These are phyloP conservation scores for Lactarius sanguifluus DNA, from an alignment of 768 basidiomycete species.

Conservation along the genomic window DNA sequence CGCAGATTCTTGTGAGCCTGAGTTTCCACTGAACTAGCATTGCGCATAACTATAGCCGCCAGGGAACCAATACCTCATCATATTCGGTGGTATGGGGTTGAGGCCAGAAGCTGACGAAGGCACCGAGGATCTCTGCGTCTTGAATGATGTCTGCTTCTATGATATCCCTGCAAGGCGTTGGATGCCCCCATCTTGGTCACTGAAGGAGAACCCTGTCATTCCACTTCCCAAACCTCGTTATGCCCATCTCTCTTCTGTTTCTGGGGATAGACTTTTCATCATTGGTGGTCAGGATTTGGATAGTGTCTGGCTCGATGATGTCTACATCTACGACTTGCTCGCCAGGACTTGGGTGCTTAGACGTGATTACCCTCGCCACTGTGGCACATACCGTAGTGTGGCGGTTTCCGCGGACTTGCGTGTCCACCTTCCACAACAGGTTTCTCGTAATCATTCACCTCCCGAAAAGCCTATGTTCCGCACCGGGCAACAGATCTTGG, in stretches of 20 bases:
- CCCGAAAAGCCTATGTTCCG: constrained; percentile 59
- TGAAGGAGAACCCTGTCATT: constrained; percentile 42
- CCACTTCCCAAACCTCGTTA: constrained; percentile 83
- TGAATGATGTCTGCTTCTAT: constrained; percentile 90
- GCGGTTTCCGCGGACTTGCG: constrained; percentile 71
- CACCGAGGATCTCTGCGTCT: constrained; percentile 83
- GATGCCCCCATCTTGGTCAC: constrained; percentile 52
- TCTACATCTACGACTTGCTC: constrained; percentile 83
- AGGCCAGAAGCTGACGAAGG: constrained; percentile 59
- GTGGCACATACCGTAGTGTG: constrained; percentile 94
- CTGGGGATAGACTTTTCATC: constrained; percentile 80
- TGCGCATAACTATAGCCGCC: constrained; percentile 22
- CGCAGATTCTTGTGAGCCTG: constrained; percentile 70
- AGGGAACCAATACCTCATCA: constrained; percentile 89
- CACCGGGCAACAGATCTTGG: constrained; percentile 40
- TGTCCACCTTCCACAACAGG: constrained; percentile 69
- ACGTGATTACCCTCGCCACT: constrained; percentile 85
- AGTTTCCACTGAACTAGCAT: background rate
- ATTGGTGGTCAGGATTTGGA: constrained; percentile 95
- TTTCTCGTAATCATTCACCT: constrained; percentile 46
- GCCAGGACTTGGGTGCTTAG: constrained; percentile 74
- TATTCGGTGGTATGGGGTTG: constrained; percentile 96
- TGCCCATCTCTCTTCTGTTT: constrained; percentile 89
- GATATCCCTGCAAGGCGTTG: constrained; percentile 71
- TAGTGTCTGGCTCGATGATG: constrained; percentile 92